Evolutionary conservation across 257 asterid species (phyloP).

Genomic region (Ligustrum vulgare): DNA sequence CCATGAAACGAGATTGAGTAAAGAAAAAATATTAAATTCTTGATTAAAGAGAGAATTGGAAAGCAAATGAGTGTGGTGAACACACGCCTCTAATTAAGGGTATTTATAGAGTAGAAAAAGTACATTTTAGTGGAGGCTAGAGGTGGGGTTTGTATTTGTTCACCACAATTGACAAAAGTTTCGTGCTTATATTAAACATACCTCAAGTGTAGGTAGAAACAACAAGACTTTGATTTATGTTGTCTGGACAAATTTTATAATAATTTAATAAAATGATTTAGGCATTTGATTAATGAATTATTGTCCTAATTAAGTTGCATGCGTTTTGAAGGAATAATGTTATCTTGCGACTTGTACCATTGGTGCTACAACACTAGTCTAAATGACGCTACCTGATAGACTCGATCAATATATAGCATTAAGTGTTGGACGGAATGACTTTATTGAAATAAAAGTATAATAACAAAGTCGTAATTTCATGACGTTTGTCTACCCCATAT

Average conservation of each 20-base stretch:
- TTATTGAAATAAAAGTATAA: not conserved
- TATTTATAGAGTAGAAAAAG: conserved; percentile 31
- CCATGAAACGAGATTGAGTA: conserved; percentile 17
- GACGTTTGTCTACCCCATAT: not conserved
- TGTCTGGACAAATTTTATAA: not conserved
- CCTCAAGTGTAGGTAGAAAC: too few species aligned
- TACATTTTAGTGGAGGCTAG: not conserved
- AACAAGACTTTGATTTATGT: too few species aligned
- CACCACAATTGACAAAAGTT: too few species aligned
- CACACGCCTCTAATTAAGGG: conserved; percentile 34
- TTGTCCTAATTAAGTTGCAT: not conserved
- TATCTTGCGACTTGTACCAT: too few species aligned
- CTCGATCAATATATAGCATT: too few species aligned
- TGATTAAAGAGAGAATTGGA: not conserved
- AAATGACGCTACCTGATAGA: too few species aligned
- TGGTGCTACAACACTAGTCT: too few species aligned
- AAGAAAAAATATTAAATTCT: not conserved
- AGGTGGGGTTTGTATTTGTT: too few species aligned
- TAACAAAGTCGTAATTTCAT: not conserved
- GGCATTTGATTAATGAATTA: not conserved
- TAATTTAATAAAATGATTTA: too few species aligned
- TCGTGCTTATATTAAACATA: too few species aligned
- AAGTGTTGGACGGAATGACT: not conserved
- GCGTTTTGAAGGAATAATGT: not conserved
- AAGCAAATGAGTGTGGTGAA: conserved; percentile 31